phyloP scores from a whole-genome alignment of 768 basidiomycete genomes.

The Russula vinacea region DNA sequence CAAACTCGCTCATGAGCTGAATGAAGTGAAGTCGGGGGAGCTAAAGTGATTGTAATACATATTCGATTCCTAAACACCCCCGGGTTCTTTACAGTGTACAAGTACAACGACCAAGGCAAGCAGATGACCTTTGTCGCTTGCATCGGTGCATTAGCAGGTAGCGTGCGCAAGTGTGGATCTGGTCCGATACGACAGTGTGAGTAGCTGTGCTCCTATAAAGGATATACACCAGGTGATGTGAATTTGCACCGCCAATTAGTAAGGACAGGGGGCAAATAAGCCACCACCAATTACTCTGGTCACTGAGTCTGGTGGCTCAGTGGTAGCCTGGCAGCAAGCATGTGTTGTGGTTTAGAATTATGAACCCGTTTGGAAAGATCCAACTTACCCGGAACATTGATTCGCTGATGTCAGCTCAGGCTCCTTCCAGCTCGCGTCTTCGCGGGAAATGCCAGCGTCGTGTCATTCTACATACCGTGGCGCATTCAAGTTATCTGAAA shows the following conservation, averaged over 20 bases:
- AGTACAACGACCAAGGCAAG: background rate
- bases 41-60: constrained; percentile 4
- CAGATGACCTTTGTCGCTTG: background rate
- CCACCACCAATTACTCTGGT: background rate
- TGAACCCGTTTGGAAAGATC: too few species aligned
- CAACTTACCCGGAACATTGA: background rate
- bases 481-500: background rate
- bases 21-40: constrained; percentile 40
- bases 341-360: background rate
- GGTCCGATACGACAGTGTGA: background rate
- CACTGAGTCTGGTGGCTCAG: too few species aligned
- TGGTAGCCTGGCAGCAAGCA: too few species aligned
- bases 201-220: background rate
- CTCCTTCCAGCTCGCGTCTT: background rate
- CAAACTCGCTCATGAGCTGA: constrained; percentile 51
- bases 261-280: background rate
- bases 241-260: background rate
- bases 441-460: background rate
- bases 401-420: too few species aligned
- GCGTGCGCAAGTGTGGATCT: background rate
- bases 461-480: background rate
- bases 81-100: background rate
- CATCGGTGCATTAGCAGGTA: background rate
- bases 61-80: background rate
- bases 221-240: background rate